These are phyloP conservation scores for Elsinoe australis DNA, from an alignment of 2,329 filamentous ascomycete species.

Conservation along the genomic window DNA sequence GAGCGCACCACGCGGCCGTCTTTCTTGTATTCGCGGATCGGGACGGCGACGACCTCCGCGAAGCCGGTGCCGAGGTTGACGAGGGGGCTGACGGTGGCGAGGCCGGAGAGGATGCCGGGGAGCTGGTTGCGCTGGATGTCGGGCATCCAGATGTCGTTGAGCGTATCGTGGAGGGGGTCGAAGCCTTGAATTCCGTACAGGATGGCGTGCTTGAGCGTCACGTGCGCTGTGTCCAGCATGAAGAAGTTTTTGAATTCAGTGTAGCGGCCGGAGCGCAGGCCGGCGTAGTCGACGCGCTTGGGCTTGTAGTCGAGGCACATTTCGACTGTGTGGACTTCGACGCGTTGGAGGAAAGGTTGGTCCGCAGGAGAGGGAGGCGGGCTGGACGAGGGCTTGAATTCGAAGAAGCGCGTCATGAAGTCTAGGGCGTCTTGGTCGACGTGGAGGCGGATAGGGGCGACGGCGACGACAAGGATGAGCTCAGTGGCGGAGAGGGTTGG, in stretches of 20 bases:
- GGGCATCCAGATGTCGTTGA: slow-evolving; percentile 95
- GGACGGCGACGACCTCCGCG: slow-evolving; percentile 77
- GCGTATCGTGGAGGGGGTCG: slow-evolving; percentile 75
- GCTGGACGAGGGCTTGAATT: slow-evolving; percentile 68
- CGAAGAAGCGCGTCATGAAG: slow-evolving; percentile 95
- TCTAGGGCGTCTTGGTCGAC: slow-evolving; percentile 96
- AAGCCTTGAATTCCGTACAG: slow-evolving; percentile 89
- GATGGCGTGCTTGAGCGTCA: slow-evolving; percentile 81
- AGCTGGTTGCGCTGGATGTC: slow-evolving; percentile 87
- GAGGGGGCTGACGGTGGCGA: slow-evolving; percentile 81
- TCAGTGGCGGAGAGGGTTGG: slow-evolving; percentile 80
- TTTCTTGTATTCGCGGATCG: slow-evolving; percentile 85
- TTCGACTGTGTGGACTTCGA: slow-evolving; percentile 75
- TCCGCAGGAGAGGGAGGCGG: slow-evolving; percentile 43
- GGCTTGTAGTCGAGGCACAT: slow-evolving; percentile 95
- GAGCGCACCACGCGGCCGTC: slow-evolving; percentile 88
- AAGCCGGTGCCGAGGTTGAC: slow-evolving; percentile 88
- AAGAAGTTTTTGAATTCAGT: slow-evolving; percentile 99
- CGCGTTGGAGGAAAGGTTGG: slow-evolving; percentile 67
- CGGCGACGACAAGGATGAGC: slow-evolving; percentile 65
- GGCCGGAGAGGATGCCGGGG: slow-evolving; percentile 75
- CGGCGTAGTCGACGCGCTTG: slow-evolving; percentile 92
- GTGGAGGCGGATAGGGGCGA: slow-evolving; percentile 82
- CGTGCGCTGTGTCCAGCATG: slow-evolving; percentile 77
- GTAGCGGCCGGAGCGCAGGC: slow-evolving; percentile 83